Percentiles rank a stretch among this genome's conserved stretches.
phyloP scores from a whole-genome alignment of 129 eudicot genomes.

The Flaveria brownii region DNA sequence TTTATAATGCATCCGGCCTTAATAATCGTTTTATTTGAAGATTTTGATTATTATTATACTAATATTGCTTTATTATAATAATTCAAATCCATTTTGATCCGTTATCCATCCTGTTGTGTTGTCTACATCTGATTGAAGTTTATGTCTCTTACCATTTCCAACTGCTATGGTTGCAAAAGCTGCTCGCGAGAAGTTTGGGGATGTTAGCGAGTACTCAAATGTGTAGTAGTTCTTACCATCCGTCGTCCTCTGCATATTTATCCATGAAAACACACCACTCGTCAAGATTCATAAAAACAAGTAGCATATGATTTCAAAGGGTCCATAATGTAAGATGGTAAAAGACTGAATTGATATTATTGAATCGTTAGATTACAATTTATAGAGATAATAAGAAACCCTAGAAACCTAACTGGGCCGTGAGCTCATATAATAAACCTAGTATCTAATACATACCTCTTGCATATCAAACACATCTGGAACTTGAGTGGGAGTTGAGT shows the following conservation, averaged over 20 bases:
- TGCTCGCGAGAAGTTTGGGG: constrained; percentile 62
- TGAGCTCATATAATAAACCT: too few species aligned
- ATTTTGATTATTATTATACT: neutral
- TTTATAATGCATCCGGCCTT: neutral
- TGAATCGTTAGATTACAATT: too few species aligned
- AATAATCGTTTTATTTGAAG: neutral
- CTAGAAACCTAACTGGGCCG: too few species aligned
- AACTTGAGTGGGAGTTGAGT: constrained; percentile 72
- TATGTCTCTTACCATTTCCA: constrained; percentile 60
- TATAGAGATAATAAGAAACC: too few species aligned
- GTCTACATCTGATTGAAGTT: neutral
- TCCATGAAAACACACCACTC: neutral
- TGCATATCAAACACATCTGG: constrained; percentile 63
- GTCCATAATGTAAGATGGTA: neutral
- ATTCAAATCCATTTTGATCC: neutral
- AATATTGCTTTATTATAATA: neutral
- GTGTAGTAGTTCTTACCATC: constrained; percentile 85
- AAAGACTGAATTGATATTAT: too few species aligned
- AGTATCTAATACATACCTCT: constrained; percentile 48
- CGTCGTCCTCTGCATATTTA: constrained; percentile 53
- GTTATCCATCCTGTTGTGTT: neutral
- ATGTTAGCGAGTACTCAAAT: constrained; percentile 65
- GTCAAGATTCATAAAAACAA: constrained; percentile 3
- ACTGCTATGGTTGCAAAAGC: constrained; percentile 83
- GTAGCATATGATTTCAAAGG: neutral